Evolutionary conservation across 1,139 yeast species (phyloP).

Genomic region (Kodamaea derodonti): DNA sequence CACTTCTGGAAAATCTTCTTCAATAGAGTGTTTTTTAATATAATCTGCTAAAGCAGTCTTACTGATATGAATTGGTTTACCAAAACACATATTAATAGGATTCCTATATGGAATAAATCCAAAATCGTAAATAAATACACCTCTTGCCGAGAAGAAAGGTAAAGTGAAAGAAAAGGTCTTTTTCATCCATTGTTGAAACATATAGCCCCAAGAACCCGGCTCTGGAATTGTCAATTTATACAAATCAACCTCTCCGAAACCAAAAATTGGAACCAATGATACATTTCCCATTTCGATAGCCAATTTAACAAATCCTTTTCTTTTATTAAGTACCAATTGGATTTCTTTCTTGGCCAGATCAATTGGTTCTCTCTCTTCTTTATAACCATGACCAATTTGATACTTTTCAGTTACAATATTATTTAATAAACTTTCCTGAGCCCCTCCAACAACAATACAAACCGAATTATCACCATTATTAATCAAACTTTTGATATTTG

Average conservation of each 20-base stretch:
- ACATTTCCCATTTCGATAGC: constrained; percentile 81
- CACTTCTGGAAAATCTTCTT: constrained; percentile 6
- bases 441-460: constrained; percentile 93
- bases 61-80: constrained; percentile 75
- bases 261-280: constrained; percentile 79
- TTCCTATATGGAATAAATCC: constrained; percentile 85
- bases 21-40: constrained; percentile 27
- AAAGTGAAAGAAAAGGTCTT: constrained; percentile 72
- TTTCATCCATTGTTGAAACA: constrained; percentile 71
- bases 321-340: constrained; percentile 61
- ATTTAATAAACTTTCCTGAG: constrained; percentile 75
- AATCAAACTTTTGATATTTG: constrained; percentile 65
- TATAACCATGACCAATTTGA: constrained; percentile 48
- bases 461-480: constrained; percentile 67
- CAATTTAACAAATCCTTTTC: constrained; percentile 85
- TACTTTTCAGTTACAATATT: constrained; percentile 33
- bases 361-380: constrained; percentile 11
- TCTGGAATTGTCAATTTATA: constrained; percentile 60
- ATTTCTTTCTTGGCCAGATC: constrained; percentile 18
- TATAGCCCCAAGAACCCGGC: constrained; percentile 48
- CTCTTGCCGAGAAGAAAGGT: constrained; percentile 90
- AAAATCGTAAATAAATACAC: constrained; percentile 87
- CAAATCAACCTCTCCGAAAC: constrained; percentile 88
- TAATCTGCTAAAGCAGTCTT: constrained; percentile 31
- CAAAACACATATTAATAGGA: constrained; percentile 77